phyloP scores from a whole-genome alignment of 192 early-diverging fungal genomes.

The Backusella luteola region DNA sequence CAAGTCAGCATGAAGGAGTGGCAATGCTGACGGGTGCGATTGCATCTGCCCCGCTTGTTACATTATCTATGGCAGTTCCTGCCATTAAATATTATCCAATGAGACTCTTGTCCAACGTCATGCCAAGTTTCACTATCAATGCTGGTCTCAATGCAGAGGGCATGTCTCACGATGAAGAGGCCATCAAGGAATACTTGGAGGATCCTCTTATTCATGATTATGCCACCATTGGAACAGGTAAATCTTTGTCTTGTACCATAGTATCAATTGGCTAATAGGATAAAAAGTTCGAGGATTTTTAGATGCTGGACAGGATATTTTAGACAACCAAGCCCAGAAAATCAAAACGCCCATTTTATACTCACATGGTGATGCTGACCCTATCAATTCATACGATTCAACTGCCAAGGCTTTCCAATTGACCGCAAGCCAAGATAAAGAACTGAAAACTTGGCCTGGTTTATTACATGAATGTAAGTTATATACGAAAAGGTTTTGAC shows the following conservation, averaged over 20 bases:
- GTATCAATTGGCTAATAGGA: neutral
- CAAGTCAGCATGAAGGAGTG: slow-evolving; percentile 34
- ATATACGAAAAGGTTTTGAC: neutral
- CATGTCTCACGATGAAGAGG: slow-evolving; percentile 43
- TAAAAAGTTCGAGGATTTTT: slow-evolving; percentile 27
- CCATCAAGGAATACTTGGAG: slow-evolving; percentile 44
- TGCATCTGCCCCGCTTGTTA: slow-evolving; percentile 50
- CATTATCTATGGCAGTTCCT: slow-evolving; percentile 19
- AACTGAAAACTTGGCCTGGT: slow-evolving; percentile 26
- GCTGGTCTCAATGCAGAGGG: slow-evolving; percentile 38
- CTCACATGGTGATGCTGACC: slow-evolving; percentile 51
- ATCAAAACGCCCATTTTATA: slow-evolving; percentile 52
- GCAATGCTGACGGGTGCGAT: slow-evolving; percentile 45
- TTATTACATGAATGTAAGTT: slow-evolving; percentile 42
- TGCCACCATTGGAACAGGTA: slow-evolving; percentile 41
- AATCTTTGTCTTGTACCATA: neutral
- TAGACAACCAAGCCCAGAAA: slow-evolving; percentile 30
- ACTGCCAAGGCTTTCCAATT: slow-evolving; percentile 41
- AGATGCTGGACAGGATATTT: slow-evolving; percentile 43
- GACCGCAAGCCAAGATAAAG: slow-evolving; percentile 41
- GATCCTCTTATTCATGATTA: slow-evolving; percentile 59
- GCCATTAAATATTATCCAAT: slow-evolving; percentile 31
- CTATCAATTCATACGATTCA: slow-evolving; percentile 35
- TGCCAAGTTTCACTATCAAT: slow-evolving; percentile 43
- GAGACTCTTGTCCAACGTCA: slow-evolving; percentile 32